Evolutionary conservation across 768 basidiomycete species (phyloP).

Genomic region (Suillus variegatus): DNA sequence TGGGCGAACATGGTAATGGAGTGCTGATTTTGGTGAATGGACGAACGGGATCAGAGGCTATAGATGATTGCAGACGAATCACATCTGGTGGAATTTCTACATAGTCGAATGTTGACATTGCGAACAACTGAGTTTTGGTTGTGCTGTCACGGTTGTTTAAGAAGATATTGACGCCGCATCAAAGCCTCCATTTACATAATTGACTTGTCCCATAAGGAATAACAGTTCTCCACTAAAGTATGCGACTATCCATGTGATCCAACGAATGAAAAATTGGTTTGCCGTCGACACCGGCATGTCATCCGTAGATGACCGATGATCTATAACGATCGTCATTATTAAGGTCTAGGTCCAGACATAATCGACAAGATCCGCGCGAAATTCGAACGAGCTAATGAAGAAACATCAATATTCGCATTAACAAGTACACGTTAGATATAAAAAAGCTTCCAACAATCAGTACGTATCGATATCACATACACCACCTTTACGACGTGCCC

Average conservation of each 20-base stretch:
- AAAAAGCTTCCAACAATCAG: neutral
- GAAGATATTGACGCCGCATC: neutral
- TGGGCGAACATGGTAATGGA: slow-evolving; percentile 34
- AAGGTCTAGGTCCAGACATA: neutral
- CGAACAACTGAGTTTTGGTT: neutral
- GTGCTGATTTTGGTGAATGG: slow-evolving; percentile 45
- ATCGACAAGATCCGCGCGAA: neutral
- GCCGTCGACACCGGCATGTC: neutral
- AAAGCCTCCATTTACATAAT: neutral
- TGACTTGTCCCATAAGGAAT: neutral
- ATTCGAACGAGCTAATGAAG: neutral
- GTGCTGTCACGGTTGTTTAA: neutral
- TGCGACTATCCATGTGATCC: neutral
- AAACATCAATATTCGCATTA: neutral
- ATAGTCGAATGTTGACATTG: slow-evolving; percentile 39
- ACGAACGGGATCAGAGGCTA: slow-evolving; percentile 20
- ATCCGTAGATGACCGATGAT: neutral
- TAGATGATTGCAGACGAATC: slow-evolving; percentile 31
- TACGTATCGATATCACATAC: neutral
- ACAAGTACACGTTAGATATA: neutral
- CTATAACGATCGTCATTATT: neutral
- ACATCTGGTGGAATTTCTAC: slow-evolving; percentile 44
- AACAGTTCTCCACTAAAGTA: neutral
- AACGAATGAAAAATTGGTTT: neutral
- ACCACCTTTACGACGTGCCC: slow-evolving; percentile 12